Conservation (phyloP, 2,329 filamentous ascomycete species). For the Colletotrichum sp. region DNA sequence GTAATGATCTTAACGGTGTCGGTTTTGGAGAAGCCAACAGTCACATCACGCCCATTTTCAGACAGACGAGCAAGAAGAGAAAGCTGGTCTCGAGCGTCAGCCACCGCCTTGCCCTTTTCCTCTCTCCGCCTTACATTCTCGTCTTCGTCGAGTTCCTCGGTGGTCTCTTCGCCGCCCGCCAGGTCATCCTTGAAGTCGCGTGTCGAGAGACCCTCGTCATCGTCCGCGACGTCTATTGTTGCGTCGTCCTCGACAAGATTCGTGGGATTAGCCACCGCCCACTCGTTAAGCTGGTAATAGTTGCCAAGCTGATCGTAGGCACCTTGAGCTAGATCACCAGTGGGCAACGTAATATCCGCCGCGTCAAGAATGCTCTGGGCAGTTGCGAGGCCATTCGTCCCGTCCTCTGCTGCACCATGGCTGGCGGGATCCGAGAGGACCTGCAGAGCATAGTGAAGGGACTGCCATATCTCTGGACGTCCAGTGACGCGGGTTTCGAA, state of each 20-base stretch:
- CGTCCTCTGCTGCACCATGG: conserved; percentile 39
- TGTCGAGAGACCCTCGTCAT: conserved; percentile 8
- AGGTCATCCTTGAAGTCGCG: conserved; percentile 40
- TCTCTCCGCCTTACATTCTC: conserved; percentile 49
- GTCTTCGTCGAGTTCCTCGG: conserved; percentile 33
- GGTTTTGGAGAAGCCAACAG: conserved; percentile 59
- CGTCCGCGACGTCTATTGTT: conserved; percentile 43
- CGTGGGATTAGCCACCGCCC: conserved; percentile 70
- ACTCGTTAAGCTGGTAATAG: conserved; percentile 72
- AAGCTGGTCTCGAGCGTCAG: conserved; percentile 59
- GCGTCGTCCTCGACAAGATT: conserved; percentile 56
- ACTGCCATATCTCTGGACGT: conserved; percentile 79
- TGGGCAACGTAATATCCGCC: conserved; percentile 76
- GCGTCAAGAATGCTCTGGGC: conserved; percentile 85
- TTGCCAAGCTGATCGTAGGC: conserved; percentile 75
- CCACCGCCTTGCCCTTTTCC: conserved; percentile 65
- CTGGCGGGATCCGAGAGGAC: conserved; percentile 66
- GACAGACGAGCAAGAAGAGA: conserved; percentile 68
- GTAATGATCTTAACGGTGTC: conserved; percentile 71
- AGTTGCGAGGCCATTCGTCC: conserved; percentile 56
- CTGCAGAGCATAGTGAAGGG: conserved; percentile 71
- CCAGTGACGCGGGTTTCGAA: conserved; percentile 90
- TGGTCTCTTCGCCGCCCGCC: conserved; percentile 37
- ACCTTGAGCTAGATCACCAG: conserved; percentile 73
- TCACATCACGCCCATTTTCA: conserved; percentile 69